Evolutionary conservation across 208 protist genomes (phyloP), one percentile per base, ranked within the genome.

Genomic region (Jaenimonas drosophilae): DNA sequence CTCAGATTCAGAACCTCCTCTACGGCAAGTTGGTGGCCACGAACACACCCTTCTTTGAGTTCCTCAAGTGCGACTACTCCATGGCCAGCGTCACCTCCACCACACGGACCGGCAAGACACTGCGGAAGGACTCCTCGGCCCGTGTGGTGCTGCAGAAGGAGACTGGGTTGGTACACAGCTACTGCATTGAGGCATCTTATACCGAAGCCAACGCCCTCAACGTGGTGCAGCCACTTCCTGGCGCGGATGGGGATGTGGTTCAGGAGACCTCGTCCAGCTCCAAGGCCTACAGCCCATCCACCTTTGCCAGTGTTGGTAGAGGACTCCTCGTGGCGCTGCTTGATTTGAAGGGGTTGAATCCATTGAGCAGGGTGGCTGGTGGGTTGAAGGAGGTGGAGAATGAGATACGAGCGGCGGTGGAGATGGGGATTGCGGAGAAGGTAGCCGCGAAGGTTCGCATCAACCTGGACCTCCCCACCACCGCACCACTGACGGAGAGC

Each of bases 21-120:
- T 96, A 91, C 51, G 59, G 84, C 0, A 88, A 91, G 50, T 71
- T 97, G 0, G 73, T 95, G 5, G 50, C 81, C 6, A 36, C 95
- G 23, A 95, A 97, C 79, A 90, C 73, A 21, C 77, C 80, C 11
- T 90, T 82, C 51, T 73, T 97, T 20, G 91, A 96, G 34, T 97
- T 95, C 64, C 67, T 66, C 24, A 76, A 64, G 20, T 96, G 76
- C 68, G 91, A 89, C 64, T 96, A 95, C 59, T 87, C 79, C 1
- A 71, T 89, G 63, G 46, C 84, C 23, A 94, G 90, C 57, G 95
- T 96, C 87, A 82, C 61, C 34, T 72, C 82, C 4, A 69, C 78
- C 3, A 76, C 78, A n/a, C 86, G 84, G 58, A 76, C 77, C 19
- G 88, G 87, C n/a, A 67, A 78, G 16, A 64, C n/a, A n/a, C n/a